Conservation (phyloP, 2,329 filamentous ascomycete species). For the Lachnellula hyalina region DNA sequence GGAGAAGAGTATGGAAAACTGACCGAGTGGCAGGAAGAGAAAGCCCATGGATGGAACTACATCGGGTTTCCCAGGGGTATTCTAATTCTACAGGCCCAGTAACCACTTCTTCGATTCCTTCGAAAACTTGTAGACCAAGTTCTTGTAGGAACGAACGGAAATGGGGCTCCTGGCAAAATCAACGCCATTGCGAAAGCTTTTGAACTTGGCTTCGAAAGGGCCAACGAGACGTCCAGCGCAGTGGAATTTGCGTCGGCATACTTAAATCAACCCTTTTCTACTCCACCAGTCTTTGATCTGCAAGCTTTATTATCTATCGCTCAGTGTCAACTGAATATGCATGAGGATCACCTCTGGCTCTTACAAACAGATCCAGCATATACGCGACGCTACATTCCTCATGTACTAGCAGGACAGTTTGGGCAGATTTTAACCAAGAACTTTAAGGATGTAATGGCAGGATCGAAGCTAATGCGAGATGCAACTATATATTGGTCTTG, state of each 20-base stretch:
- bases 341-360: conserved; percentile 11
- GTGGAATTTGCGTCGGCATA: conserved; percentile 6
- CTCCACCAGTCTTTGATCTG: conserved; percentile 6
- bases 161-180: background rate
- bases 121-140: background rate
- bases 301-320: background rate
- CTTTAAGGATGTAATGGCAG: background rate
- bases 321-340: background rate
- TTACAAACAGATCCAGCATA: conserved; percentile 11
- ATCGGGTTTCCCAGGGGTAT: conserved; percentile 3
- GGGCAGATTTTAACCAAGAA: background rate
- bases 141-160: background rate
- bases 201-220: background rate
- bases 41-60: background rate
- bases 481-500: background rate
- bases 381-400: background rate
- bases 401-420: background rate
- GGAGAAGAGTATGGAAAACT: conserved; percentile 3
- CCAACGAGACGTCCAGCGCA: background rate
- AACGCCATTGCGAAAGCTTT: background rate
- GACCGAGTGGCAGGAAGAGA: background rate
- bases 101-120: background rate
- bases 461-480: background rate
- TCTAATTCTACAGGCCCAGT: conserved; percentile 3
- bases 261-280: conserved; percentile 14